Percentiles rank a stretch among this genome's conserved stretches.
Conservation (phyloP, 441 rosid species). For the Eruca vesicaria region DNA sequence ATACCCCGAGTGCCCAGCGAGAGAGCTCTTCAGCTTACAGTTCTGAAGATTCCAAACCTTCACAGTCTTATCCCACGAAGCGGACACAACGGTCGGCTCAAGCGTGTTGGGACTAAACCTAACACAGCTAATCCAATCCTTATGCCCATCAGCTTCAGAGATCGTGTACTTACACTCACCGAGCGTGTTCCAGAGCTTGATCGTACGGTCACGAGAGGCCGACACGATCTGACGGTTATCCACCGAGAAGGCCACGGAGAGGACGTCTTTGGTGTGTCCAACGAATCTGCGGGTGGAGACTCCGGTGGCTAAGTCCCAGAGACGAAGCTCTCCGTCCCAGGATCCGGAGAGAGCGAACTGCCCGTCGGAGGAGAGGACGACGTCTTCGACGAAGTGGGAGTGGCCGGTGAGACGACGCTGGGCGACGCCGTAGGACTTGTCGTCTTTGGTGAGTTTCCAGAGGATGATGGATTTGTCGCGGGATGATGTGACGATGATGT, state of each 20-base stretch:
- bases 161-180: slow-evolving; percentile 96
- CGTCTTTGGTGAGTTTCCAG: slow-evolving; percentile 88
- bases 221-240: slow-evolving; percentile 99
- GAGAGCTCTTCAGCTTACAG: slow-evolving; percentile 75
- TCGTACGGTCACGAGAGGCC: slow-evolving; percentile 84
- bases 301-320: slow-evolving; percentile 85
- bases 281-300: slow-evolving; percentile 77
- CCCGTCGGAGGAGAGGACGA: slow-evolving; percentile 94
- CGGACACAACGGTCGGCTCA: slow-evolving; percentile 75
- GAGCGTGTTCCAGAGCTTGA: slow-evolving; percentile 88
- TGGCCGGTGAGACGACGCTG: slow-evolving; percentile 94
- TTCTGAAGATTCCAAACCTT: slow-evolving; percentile 94
- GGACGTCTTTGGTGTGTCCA: slow-evolving; percentile 93
- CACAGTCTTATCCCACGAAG: slow-evolving; percentile 77
- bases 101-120: slow-evolving; percentile 75
- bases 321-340: slow-evolving; percentile 99
- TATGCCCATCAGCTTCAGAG: slow-evolving; percentile 68
- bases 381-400: slow-evolving; percentile 91
- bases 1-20: slow-evolving; percentile 75
- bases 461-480: slow-evolving; percentile 94
- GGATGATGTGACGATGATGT: slow-evolving; percentile 86
- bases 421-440: slow-evolving; percentile 71
- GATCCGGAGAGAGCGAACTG: slow-evolving; percentile 97
- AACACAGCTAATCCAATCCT: slow-evolving; percentile 88
- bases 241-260: slow-evolving; percentile 90